These are phyloP conservation scores for Achlya hypogyna DNA, from an alignment of 352 stramenopile species.

Conservation along the genomic window DNA sequence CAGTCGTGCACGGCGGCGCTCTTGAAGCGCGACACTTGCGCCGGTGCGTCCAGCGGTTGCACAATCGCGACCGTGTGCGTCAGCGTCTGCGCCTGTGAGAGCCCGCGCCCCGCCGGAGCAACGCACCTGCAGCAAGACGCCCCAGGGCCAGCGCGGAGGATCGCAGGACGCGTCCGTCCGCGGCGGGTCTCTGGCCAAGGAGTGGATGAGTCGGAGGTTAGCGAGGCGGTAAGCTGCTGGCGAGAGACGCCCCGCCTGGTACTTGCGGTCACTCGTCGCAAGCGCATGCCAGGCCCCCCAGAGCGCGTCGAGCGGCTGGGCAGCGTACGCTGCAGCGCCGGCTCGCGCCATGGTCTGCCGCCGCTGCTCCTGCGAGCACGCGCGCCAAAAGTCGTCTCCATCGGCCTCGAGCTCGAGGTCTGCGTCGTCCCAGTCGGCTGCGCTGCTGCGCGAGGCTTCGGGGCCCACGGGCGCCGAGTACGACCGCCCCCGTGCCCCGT, in stretches of 20 bases:
- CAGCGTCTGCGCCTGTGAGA: neutral
- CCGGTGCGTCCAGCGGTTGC: neutral
- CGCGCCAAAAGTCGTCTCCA: conserved; percentile 17
- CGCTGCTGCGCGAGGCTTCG: neutral
- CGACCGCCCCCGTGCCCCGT: neutral
- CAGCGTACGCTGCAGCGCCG: neutral
- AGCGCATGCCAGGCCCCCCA: conserved; percentile 8
- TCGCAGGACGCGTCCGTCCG: neutral
- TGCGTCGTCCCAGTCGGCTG: conserved; percentile 14
- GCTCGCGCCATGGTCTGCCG: neutral
- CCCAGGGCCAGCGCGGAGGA: neutral
- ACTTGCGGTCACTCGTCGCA: neutral
- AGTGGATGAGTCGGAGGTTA: conserved; percentile 1
- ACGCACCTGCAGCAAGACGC: conserved; percentile 8
- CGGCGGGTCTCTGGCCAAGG: neutral
- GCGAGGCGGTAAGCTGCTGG: neutral
- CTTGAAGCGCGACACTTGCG: neutral
- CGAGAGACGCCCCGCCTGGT: conserved; percentile 1
- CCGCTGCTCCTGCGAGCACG: conserved; percentile 14
- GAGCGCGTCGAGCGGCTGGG: neutral
- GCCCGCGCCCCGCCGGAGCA: neutral
- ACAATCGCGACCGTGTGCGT: neutral
- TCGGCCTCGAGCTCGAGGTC: conserved; percentile 13
- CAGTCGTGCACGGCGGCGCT: neutral
- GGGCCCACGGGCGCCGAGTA: conserved; percentile 5